Conservation (phyloP, 148 eudicot species). For the Linanthus parryae region DNA sequence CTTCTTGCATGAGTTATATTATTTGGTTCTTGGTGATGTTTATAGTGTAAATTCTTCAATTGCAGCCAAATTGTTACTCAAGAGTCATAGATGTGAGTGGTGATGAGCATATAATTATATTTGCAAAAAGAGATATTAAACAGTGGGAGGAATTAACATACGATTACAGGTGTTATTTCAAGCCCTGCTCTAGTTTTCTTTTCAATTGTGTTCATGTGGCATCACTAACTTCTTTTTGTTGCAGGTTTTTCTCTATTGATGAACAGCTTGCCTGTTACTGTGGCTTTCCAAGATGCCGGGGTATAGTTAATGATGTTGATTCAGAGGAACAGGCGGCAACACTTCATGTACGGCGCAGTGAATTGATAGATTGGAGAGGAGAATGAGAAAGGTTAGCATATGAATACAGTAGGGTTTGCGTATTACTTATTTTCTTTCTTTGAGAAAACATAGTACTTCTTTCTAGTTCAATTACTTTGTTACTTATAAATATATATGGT, state of each 20-base stretch:
- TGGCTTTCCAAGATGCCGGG: constrained; percentile 85
- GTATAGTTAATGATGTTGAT: constrained; percentile 86
- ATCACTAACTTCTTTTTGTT: constrained; percentile 10
- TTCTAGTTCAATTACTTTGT: no score
- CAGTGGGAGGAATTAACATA: constrained; percentile 94
- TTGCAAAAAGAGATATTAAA: constrained; percentile 83
- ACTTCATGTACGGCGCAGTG: constrained; percentile 62
- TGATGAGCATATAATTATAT: constrained; percentile 83
- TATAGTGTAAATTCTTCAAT: constrained; percentile 4
- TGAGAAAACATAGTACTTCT: no score
- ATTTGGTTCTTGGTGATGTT: neutral
- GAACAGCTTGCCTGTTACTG: constrained; percentile 83
- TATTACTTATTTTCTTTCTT: no score
- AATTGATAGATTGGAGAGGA: constrained; percentile 60
- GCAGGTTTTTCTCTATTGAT: constrained; percentile 80
- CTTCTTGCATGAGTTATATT: no score
- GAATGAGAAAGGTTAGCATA: constrained; percentile 41
- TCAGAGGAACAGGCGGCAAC: constrained; percentile 71
- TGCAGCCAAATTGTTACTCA: constrained; percentile 98
- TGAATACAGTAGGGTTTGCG: no score
- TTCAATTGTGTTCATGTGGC: neutral
- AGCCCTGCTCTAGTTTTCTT: neutral
- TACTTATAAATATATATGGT: no score
- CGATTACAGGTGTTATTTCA: constrained; percentile 76
- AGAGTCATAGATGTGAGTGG: constrained; percentile 81